Percentiles rank a stretch among this genome's conserved stretches.
Evolutionary conservation across 2,329 filamentous ascomycete species (phyloP).

Genomic region (Fusarium sp.): DNA sequence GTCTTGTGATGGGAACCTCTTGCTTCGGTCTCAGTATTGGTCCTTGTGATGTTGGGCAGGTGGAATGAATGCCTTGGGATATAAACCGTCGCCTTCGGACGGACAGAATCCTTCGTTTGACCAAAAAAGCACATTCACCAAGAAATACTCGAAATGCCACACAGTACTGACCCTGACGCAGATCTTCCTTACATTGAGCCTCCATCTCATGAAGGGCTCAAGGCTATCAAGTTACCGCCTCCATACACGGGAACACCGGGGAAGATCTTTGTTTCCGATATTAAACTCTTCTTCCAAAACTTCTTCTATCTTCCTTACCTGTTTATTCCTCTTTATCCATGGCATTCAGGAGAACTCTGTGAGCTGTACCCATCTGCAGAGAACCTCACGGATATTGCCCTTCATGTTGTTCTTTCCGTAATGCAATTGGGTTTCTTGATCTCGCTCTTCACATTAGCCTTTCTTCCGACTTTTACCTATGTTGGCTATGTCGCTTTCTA

Average conservation of each 20-base stretch:
- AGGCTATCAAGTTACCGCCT: constrained; percentile 4
- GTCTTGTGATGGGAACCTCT: not conserved
- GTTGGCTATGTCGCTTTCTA: not conserved
- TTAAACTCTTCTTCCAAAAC: constrained; percentile 16
- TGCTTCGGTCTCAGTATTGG: not conserved
- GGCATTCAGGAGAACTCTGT: constrained; percentile 1
- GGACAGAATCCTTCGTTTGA: not conserved
- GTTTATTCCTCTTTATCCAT: constrained; percentile 12
- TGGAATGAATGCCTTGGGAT: not conserved
- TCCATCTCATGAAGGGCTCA: constrained; percentile 11
- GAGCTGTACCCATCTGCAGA: constrained; percentile 18
- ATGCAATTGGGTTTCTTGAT: constrained; percentile 9
- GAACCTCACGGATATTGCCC: constrained; percentile 12
- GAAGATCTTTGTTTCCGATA: constrained; percentile 7
- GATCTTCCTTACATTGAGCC: constrained; percentile 14
- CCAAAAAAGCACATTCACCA: not conserved
- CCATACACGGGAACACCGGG: constrained; percentile 24
- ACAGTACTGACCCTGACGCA: not conserved
- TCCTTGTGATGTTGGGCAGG: not conserved
- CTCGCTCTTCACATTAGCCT: not conserved
- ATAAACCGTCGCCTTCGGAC: not conserved
- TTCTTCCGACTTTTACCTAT: constrained; percentile 6
- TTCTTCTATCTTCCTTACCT: constrained; percentile 13
- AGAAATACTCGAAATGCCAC: not conserved
- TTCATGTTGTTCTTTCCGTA: constrained; percentile 4